Conservation (phyloP, 352 stramenopile genomes). For the Globisporangium ultimum region DNA sequence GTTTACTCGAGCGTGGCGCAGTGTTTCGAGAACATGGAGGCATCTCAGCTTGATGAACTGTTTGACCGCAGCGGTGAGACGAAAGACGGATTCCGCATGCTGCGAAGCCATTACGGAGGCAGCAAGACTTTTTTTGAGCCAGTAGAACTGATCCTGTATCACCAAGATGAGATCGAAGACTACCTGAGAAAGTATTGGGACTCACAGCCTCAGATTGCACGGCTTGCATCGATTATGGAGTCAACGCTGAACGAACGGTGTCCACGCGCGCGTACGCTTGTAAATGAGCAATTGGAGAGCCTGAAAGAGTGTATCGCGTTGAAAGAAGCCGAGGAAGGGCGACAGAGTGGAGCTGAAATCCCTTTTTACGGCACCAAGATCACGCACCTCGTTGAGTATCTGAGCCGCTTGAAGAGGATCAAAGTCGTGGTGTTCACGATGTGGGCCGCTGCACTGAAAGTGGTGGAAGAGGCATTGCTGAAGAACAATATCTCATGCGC, state of each 20-base stretch:
- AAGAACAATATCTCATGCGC: slow-evolving; percentile 52
- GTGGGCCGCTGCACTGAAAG: slow-evolving; percentile 61
- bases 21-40: slow-evolving; percentile 54
- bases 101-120: slow-evolving; percentile 50
- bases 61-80: slow-evolving; percentile 53
- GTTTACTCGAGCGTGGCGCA: slow-evolving; percentile 42
- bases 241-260: slow-evolving; percentile 57
- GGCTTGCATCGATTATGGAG: slow-evolving; percentile 52
- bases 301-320: slow-evolving; percentile 49
- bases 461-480: slow-evolving; percentile 61
- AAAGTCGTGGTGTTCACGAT: slow-evolving; percentile 86
- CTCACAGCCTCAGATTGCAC: slow-evolving; percentile 30
- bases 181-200: slow-evolving; percentile 64
- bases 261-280: slow-evolving; percentile 32
- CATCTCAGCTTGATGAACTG: slow-evolving; percentile 34
- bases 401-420: slow-evolving; percentile 39
- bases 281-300: slow-evolving; percentile 51
- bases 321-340: slow-evolving; percentile 23
- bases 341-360: slow-evolving; percentile 19
- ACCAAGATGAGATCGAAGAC: slow-evolving; percentile 60
- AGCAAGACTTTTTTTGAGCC: slow-evolving; percentile 43
- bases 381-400: slow-evolving; percentile 60
- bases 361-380: slow-evolving; percentile 75
- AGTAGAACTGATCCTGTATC: slow-evolving; percentile 57
- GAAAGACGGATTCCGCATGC: slow-evolving; percentile 57